Conservation (phyloP, 768 basidiomycete species). For the Naganishia friedmannii region DNA sequence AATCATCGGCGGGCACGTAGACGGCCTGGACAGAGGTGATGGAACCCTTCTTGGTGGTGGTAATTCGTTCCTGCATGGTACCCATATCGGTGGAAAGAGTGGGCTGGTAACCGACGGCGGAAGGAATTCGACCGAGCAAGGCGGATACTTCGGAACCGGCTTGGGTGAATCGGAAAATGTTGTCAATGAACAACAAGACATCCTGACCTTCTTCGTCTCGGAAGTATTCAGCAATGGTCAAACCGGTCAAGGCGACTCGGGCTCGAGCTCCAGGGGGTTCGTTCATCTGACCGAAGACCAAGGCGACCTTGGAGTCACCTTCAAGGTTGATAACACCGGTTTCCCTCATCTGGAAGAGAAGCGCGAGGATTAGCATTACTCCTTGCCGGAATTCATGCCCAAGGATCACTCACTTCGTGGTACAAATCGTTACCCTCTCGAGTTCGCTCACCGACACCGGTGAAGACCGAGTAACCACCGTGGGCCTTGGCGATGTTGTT, state of each 20-base stretch:
- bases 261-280: slow-evolving; percentile 99
- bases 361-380: not conserved
- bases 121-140: slow-evolving; percentile 98
- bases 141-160: slow-evolving; percentile 99
- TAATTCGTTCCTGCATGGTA: slow-evolving; percentile 99
- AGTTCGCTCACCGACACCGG: slow-evolving; percentile 99
- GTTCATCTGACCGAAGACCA: slow-evolving; percentile 99
- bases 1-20: slow-evolving; percentile 99
- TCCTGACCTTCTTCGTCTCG: slow-evolving; percentile 99
- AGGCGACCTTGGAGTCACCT: slow-evolving; percentile 99
- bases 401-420: slow-evolving; percentile 46
- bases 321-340: slow-evolving; percentile 99
- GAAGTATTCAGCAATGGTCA: slow-evolving; percentile 99
- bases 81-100: slow-evolving; percentile 99
- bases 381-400: not conserved
- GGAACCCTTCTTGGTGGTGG: slow-evolving; percentile 99
- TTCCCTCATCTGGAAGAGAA: slow-evolving; percentile 97
- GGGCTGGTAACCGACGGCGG: slow-evolving; percentile 99
- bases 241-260: slow-evolving; percentile 97
- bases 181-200: slow-evolving; percentile 99
- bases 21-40: slow-evolving; percentile 99
- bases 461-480: slow-evolving; percentile 99
- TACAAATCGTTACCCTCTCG: slow-evolving; percentile 91
- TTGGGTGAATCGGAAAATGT: slow-evolving; percentile 99
- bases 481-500: slow-evolving; percentile 99